Base-by-base conservation (phyloP, 495 filamentous ascomycete species). In the Neurospora hispaniola region DNA sequence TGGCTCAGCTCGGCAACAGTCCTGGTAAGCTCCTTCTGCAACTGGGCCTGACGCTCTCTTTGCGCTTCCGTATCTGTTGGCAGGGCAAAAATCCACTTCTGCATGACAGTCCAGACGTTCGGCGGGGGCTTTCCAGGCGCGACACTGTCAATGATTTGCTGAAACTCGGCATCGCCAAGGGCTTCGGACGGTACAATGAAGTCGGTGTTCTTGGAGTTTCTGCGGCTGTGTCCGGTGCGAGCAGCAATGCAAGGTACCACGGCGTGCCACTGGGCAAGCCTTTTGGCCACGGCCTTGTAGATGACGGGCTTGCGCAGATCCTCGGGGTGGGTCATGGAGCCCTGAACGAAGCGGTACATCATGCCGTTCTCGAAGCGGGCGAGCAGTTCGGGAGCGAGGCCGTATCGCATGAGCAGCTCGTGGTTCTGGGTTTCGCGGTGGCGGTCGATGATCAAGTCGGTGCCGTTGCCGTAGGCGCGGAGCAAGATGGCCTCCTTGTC, bases 331-430 rank as follows among this genome's bases (percentile, higher is more conserved):
- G 93, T 94, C 71, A 92, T 90, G 62, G 86, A 87, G 46, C 96
- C 96, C 46, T 86, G 89, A 41, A 98, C 92, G 81, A 93, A 99
- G 72, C 91, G 88, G 83, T 99, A 99, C 73, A 98, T 87, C 78
- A 99, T 91, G 73, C 96, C 96, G 80, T 99, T 99, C 72, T 94
- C 86, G 86, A 99, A 99, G 73, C 94, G 92, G 14, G 94, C 96
- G 69, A 98, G 86, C 6, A 99, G 85, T 48, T 90, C 86, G 66
- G 96, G 96, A 10, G 96, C 96, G 66, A 98, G 89, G 78, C 89
- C 88, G 77, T 91, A 84, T 75, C 87, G 88, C 79, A 93, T 92
- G 69, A 98, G 89, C 41, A 96, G 77, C 77, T 88, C 86, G 75
- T 89, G 87, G 77, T 88, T 88, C 74, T 88, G 81, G 27, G 80